phyloP scores from a whole-genome alignment of 768 basidiomycete species.

The Cystobasidium ongulense region DNA sequence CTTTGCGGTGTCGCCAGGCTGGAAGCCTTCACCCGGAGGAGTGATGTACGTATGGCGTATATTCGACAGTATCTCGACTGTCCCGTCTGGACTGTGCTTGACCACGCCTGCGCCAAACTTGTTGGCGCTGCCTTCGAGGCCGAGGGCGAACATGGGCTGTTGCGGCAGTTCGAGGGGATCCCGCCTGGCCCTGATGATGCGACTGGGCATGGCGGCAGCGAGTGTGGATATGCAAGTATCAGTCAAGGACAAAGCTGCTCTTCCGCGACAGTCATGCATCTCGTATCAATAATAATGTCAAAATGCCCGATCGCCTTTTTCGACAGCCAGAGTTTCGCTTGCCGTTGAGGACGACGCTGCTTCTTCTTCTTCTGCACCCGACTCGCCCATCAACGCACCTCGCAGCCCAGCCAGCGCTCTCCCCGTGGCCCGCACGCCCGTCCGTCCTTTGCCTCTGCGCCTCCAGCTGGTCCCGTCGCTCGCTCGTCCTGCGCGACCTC shows the following conservation, averaged over 20 bases:
- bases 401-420: not conserved
- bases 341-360: not conserved
- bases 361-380: no score
- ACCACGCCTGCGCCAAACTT: conserved; percentile 93
- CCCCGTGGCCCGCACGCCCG: not conserved
- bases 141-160: conserved; percentile 61
- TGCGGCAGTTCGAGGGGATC: conserved; percentile 29
- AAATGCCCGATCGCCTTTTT: not conserved
- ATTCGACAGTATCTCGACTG: conserved; percentile 74
- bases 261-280: not conserved
- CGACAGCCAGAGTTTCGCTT: not conserved
- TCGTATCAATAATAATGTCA: not conserved
- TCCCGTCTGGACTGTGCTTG: conserved; percentile 60
- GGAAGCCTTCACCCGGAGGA: conserved; percentile 93
- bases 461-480: not conserved
- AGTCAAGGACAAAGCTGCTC: not conserved
- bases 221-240: conserved; percentile 3
- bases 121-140: conserved; percentile 95
- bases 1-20: conserved; percentile 86
- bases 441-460: not conserved
- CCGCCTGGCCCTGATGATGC: not conserved
- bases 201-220: conserved; percentile 6
- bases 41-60: conserved; percentile 98
- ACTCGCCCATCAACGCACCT: not conserved
- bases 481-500: not conserved